phyloP scores from a whole-genome alignment of 129 eudicot genomes.

The Artemisia annua region DNA sequence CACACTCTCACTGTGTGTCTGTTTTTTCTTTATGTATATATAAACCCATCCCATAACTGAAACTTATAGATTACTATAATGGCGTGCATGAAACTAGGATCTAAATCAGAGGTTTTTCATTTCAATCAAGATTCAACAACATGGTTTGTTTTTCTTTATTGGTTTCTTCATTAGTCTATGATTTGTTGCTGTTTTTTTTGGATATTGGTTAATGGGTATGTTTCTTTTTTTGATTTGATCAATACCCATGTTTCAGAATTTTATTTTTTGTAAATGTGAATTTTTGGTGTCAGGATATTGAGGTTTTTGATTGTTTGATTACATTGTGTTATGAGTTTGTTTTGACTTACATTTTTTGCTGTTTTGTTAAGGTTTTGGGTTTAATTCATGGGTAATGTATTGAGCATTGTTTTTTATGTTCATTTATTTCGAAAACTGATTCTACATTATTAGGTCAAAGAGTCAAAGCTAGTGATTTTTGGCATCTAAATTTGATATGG shows the following conservation, averaged over 20 bases:
- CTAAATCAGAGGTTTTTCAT: constrained; percentile 57
- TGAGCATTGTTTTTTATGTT: background rate
- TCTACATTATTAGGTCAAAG: constrained; percentile 5
- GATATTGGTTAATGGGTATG: constrained; percentile 21
- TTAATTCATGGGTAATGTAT: constrained; percentile 13
- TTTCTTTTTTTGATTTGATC: constrained; percentile 9
- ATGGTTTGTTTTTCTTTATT: constrained; percentile 45
- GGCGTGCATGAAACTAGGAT: constrained; percentile 59
- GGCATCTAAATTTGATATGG: too few species aligned
- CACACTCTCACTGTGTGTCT: constrained; percentile 12
- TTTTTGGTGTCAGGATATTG: background rate
- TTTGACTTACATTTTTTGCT: background rate
- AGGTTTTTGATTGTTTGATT: constrained; percentile 7
- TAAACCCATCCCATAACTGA: background rate
- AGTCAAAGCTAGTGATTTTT: background rate
- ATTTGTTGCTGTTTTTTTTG: background rate
- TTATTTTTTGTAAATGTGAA: constrained; percentile 16
- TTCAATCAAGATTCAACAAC: constrained; percentile 39
- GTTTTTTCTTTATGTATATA: constrained; percentile 2
- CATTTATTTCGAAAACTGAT: background rate
- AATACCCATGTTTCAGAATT: constrained; percentile 23
- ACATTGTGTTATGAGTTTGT: constrained; percentile 3
- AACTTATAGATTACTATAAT: background rate
- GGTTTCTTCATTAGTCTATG: background rate
- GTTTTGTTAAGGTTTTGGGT: background rate